Evolutionary conservation across 208 protist species (phyloP).

Genomic region (Naegleria fowleri): DNA sequence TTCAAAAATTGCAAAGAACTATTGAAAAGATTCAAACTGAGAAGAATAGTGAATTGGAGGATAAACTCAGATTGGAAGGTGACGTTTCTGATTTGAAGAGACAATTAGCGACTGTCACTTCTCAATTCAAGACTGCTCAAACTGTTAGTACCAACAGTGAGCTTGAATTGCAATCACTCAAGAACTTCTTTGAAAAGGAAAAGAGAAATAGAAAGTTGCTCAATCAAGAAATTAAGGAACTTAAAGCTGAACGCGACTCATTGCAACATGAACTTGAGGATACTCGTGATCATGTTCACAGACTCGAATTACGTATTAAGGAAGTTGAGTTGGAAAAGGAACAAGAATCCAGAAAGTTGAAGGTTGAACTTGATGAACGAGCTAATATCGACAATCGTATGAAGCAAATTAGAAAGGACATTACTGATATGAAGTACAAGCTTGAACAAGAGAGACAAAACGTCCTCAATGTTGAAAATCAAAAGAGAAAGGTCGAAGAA

Average conservation of each 20-base stretch:
- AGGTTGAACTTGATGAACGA: neutral
- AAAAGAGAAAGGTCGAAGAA: conserved; percentile 6
- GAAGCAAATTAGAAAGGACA: neutral
- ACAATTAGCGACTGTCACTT: neutral
- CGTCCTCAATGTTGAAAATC: neutral
- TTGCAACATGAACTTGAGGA: neutral
- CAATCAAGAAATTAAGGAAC: conserved; percentile 9
- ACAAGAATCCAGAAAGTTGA: neutral
- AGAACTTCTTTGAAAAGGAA: conserved; percentile 22
- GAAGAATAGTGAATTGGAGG: neutral
- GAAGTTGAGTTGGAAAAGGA: neutral
- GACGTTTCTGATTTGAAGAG: neutral
- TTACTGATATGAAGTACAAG: neutral
- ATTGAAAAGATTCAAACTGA: neutral
- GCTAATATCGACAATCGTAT: neutral
- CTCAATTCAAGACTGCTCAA: neutral
- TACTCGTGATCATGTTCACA: neutral
- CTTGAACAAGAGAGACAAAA: neutral
- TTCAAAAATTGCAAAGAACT: neutral
- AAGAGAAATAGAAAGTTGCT: conserved; percentile 7
- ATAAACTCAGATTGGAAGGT: neutral
- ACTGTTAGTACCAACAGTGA: neutral
- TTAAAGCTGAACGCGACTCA: neutral
- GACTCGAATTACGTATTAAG: neutral
- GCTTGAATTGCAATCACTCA: neutral